Evolutionary conservation across 2,329 filamentous ascomycete genomes (phyloP), one percentile per base, ranked within the genome.

Genomic region (Fusarium mangiferae): DNA sequence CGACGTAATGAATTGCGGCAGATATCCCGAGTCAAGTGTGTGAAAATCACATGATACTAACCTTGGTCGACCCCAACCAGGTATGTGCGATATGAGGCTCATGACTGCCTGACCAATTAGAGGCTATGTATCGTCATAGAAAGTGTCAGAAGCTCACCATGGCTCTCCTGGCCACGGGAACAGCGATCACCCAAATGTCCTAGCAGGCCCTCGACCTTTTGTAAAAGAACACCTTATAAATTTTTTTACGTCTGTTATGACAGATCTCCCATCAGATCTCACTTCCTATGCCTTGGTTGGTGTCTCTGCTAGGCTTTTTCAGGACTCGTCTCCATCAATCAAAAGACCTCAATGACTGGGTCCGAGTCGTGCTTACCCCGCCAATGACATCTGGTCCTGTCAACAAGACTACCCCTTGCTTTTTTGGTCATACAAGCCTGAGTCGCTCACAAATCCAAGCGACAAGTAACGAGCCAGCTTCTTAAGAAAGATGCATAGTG

Each of bases 241-340:
- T n/a, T 26, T 49, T 30, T 38, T 66, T n/a, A 36, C 22, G 11
- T 38, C 54, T 49, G 45, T 54, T 60, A 44, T 48, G 56, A 63
- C 39, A 66, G 56, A 66, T 67, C 59, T 56, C 33, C 42, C 61
- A 52, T 78, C 75, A 78, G 62, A 77, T 77, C 56, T 78, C 68
- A 78, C 49, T 68, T 69, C 46, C 52, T 64, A 38, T 54, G 54
- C 52, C 56, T 70, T 72, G 61, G 49, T 57, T 54, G 45, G 49
- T 58, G 56, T 60, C 56, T 56, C 64, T 67, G 54, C 64, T 67
- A 70, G 55, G 33, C 63, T 71, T 68, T 44, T 68, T 45, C 41
- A 56, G 52, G 59, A 39, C 60, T 45, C 30, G 52, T 52, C 38
- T 39, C 60, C 60, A 36, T 62, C 63, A 69, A 67, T 70, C 58